Evolutionary conservation across 139 green algal genomes (phyloP).

Genomic region (Coelastrella sp.): DNA sequence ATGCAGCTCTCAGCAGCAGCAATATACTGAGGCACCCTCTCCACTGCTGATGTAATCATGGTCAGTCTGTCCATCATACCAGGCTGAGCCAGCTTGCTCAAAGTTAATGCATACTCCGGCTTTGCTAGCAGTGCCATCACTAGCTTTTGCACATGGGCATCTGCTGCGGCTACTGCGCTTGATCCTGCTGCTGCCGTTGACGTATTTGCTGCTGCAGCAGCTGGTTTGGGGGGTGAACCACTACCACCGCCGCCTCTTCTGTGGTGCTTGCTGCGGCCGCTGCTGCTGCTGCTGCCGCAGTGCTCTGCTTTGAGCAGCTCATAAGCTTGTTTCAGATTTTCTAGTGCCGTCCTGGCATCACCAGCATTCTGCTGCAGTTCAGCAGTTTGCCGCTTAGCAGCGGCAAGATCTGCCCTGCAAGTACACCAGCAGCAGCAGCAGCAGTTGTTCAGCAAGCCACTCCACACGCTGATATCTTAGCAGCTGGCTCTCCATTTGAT

Average conservation of each 20-base stretch:
- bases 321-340: background rate
- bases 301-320: background rate
- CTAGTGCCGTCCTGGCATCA: background rate
- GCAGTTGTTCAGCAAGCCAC: background rate
- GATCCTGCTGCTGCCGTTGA: too few species aligned
- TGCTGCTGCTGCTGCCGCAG: conserved; percentile 2
- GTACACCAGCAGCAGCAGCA: background rate
- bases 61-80: background rate
- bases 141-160: background rate
- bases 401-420: background rate
- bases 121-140: background rate
- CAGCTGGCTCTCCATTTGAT: too few species aligned
- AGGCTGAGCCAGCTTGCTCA: background rate
- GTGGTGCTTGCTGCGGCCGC: background rate
- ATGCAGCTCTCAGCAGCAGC: background rate
- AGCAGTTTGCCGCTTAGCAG: background rate
- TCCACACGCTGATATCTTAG: too few species aligned
- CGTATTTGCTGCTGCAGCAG: background rate
- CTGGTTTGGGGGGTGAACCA: background rate
- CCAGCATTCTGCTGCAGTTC: background rate
- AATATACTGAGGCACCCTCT: background rate
- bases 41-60: background rate
- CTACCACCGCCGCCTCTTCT: too few species aligned
- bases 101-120: background rate
- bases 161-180: background rate